phyloP scores from a whole-genome alignment of 306 rosid species.

The Prunus mira region DNA sequence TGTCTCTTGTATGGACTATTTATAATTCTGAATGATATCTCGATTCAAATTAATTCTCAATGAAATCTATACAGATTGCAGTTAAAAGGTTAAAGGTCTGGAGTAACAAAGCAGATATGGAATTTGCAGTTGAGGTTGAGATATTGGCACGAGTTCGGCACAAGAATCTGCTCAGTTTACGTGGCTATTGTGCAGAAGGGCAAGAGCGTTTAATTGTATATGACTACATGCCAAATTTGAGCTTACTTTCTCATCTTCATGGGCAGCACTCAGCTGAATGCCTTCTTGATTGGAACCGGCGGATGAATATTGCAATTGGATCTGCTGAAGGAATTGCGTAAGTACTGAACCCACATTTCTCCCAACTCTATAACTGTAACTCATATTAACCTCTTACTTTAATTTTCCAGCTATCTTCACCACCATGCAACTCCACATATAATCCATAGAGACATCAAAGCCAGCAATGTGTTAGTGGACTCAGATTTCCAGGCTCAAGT shows the following conservation, averaged over 20 bases:
- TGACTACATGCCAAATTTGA: conserved; percentile 90
- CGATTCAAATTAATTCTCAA: conserved; percentile 9
- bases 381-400: conserved; percentile 9
- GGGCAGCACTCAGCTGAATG: conserved; percentile 89
- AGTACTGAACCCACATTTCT: conserved; percentile 33
- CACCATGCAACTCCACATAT: conserved; percentile 87
- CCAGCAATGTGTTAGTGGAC: conserved; percentile 85
- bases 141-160: conserved; percentile 91
- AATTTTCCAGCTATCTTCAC: conserved; percentile 85
- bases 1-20: not conserved
- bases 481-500: conserved; percentile 74
- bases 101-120: conserved; percentile 96
- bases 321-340: conserved; percentile 92
- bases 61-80: conserved; percentile 58
- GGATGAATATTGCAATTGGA: conserved; percentile 83
- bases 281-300: conserved; percentile 82
- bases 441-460: conserved; percentile 87
- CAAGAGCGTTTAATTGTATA: conserved; percentile 91
- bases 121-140: conserved; percentile 93
- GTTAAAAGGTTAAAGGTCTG: conserved; percentile 93
- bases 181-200: conserved; percentile 98
- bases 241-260: conserved; percentile 93
- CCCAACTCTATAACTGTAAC: not conserved
- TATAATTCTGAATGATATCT: conserved; percentile 16
- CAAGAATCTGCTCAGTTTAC: conserved; percentile 90